Conservation (phyloP, 1,139 yeast species). For the Pichia kudriavzevii region DNA sequence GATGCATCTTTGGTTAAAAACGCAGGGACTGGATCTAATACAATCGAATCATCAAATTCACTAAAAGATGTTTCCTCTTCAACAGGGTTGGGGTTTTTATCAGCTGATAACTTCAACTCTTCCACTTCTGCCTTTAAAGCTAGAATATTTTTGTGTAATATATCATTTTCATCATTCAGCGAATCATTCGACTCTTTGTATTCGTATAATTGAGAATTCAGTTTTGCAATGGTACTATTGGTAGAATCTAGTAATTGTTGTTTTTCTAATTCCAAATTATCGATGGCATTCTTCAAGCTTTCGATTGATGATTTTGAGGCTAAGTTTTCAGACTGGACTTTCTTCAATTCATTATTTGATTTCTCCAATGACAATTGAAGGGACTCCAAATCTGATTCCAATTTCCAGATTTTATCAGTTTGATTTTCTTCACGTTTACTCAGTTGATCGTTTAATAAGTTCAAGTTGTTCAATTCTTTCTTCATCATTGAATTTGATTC, state of each 20-base stretch:
- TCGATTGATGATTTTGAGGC: slow-evolving; percentile 21
- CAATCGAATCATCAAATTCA: slow-evolving; percentile 24
- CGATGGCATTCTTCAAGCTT: slow-evolving; percentile 40
- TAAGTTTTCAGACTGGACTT: slow-evolving; percentile 29
- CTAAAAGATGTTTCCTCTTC: slow-evolving; percentile 11
- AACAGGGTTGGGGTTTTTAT: no score
- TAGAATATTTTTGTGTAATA: slow-evolving; percentile 39
- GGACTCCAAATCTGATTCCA: slow-evolving; percentile 28
- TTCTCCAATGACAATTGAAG: slow-evolving; percentile 15
- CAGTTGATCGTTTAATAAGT: slow-evolving; percentile 30
- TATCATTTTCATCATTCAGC: slow-evolving; percentile 60
- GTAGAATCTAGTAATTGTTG: slow-evolving; percentile 34
- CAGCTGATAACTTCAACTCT: slow-evolving; percentile 16
- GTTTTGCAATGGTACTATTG: slow-evolving; percentile 30
- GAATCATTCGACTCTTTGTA: slow-evolving; percentile 45
- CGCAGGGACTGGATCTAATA: slow-evolving; percentile 24
- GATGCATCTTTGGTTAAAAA: slow-evolving; percentile 34
- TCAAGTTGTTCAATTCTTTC: slow-evolving; percentile 31
- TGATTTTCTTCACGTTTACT: slow-evolving; percentile 32
- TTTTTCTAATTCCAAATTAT: slow-evolving; percentile 39
- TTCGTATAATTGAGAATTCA: slow-evolving; percentile 37
- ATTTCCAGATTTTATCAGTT: slow-evolving; percentile 74
- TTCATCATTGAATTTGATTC: slow-evolving; percentile 27
- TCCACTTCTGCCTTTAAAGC: slow-evolving; percentile 25
- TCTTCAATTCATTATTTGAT: slow-evolving; percentile 24